Base-by-base conservation (phyloP, 805 yeast species). In the Nematodospora valgi region DNA sequence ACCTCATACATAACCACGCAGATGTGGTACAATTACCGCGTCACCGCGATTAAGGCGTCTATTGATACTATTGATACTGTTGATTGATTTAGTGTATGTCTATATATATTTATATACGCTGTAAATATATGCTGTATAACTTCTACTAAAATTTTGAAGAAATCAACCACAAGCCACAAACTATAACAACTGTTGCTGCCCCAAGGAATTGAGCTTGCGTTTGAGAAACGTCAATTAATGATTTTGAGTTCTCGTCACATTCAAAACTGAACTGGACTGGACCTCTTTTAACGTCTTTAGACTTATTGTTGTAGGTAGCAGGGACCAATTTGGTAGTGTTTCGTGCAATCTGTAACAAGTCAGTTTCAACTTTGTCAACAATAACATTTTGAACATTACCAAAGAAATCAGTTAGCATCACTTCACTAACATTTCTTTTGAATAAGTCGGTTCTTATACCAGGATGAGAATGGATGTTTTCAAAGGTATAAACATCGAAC, bases 361-460 rank as follows among this genome's bases (percentile, higher is more conserved):
- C 80, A 34, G 67, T 69, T 37, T 77, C 81, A 5, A 70, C 74
- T 7, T 68, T 68, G 48, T 80, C 87, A 35, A 72, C 68, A 3
- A 83, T 72, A 2, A 85, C 84, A 37, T 80, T 78, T 57, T 88
- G 96, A 14, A 88, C 84, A 47, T 87, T 87, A 2, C 97, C 98
- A 49, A 93, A 89, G 56, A 93, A 93, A 54, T 93, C 98, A 0
- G 98, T 89, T 45, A 93, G 74, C 35, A 78, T 62, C 4, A 88
- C 95, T 27, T 83, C 76, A 3, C 71, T 62, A 30, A 80, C 64
- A 43, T 83, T 76, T 49, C 94, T 72, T 28, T 72, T 57, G 59
- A 78, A 86, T 40, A 86, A 61, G 54, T 89, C 96, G 0, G 87
- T 77, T 44, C 95, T 72, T 24, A 93, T 80, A n/a, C 99, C 99